phyloP scores from a whole-genome alignment of 1,139 yeast genomes.

The Blastobotrys elegans region DNA sequence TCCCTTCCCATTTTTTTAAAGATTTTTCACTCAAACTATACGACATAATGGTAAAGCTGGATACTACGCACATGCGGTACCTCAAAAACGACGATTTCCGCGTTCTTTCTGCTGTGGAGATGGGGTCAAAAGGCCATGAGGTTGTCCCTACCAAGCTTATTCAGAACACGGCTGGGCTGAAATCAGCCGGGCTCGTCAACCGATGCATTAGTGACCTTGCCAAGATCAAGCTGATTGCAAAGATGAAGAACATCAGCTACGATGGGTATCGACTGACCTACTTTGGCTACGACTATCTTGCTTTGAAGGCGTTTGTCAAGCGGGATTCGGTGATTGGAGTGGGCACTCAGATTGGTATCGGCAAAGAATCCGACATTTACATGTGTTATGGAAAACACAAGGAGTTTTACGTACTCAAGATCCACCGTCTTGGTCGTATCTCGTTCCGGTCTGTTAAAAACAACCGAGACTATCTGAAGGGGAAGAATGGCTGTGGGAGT shows the following conservation, averaged over 20 bases:
- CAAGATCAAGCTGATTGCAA: conserved; percentile 69
- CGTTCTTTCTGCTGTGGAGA: conserved; percentile 80
- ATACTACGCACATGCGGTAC: conserved; percentile 89
- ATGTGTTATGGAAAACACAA: conserved; percentile 60
- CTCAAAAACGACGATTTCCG: conserved; percentile 85
- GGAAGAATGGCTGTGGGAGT: conserved; percentile 58
- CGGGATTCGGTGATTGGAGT: conserved; percentile 70
- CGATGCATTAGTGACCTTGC: conserved; percentile 82
- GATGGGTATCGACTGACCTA: conserved; percentile 91
- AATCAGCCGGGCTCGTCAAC: conserved; percentile 71
- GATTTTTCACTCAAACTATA: no score
- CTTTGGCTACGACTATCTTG: conserved; percentile 87
- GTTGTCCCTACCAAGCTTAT: conserved; percentile 87
- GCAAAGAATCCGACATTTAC: conserved; percentile 94
- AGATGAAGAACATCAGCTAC: conserved; percentile 70
- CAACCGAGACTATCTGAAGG: conserved; percentile 83
- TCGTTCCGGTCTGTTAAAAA: conserved; percentile 89
- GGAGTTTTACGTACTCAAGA: conserved; percentile 46
- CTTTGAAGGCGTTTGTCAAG: conserved; percentile 71
- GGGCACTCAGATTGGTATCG: conserved; percentile 90
- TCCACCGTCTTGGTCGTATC: conserved; percentile 89
- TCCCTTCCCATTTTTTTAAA: no score
- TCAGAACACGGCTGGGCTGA: conserved; percentile 70
- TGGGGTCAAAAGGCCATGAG: conserved; percentile 90
- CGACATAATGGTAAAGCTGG: conserved; percentile 87